These are phyloP conservation scores for Dendrocalamus sinicus DNA, from an alignment of 176 grass and related monocot species.

Conservation along the genomic window DNA sequence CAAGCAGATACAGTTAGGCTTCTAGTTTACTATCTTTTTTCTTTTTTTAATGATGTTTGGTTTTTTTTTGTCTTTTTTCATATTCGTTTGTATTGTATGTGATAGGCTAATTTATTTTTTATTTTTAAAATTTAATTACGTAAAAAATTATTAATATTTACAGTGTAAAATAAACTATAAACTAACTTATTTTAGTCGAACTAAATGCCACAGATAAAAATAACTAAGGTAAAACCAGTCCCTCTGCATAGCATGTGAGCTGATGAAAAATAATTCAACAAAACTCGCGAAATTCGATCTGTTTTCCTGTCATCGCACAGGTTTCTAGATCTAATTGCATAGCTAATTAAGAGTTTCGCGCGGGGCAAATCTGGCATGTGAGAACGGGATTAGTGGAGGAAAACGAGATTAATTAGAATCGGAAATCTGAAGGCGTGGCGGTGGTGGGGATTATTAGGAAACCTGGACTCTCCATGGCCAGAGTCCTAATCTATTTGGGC, in stretches of 20 bases:
- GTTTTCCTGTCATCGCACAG: background rate
- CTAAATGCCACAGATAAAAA: constrained; percentile 4
- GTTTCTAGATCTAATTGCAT: constrained; percentile 42
- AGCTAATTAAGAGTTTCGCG: background rate
- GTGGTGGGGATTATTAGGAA: too few relatives aligned
- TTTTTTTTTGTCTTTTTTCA: too few relatives aligned
- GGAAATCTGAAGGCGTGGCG: background rate
- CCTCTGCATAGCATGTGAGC: constrained; percentile 34
- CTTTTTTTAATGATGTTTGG: too few relatives aligned
- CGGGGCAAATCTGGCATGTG: background rate
- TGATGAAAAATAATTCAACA: background rate
- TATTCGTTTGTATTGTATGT: too few relatives aligned
- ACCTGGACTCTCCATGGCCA: too few relatives aligned
- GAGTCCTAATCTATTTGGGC: too few relatives aligned
- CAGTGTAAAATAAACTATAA: too few relatives aligned
- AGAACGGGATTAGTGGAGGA: constrained; percentile 35
- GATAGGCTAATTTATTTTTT: too few relatives aligned
- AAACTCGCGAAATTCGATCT: background rate
- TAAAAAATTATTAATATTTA: rapidly evolving
- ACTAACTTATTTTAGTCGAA: rapidly evolving
- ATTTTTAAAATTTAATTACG: too few relatives aligned
- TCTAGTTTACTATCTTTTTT: too few relatives aligned
- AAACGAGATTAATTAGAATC: background rate
- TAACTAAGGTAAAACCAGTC: constrained; percentile 28
- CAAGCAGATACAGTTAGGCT: background rate